These are phyloP conservation scores for Notholithocarpus densiflorus DNA, from an alignment of 306 rosid species.

Conservation along the genomic window DNA sequence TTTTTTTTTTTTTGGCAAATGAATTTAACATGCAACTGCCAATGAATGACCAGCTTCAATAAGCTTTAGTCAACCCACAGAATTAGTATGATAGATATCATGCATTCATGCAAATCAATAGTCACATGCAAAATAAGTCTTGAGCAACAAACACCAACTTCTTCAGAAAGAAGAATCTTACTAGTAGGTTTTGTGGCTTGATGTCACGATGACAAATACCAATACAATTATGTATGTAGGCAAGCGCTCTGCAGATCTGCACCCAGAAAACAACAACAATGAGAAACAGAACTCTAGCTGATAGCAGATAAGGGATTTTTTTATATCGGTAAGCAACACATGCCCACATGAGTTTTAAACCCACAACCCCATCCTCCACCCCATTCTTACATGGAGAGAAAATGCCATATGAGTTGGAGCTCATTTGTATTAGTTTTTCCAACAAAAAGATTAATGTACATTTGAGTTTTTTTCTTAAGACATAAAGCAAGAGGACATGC, in stretches of 20 bases:
- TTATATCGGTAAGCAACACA: too few relatives aligned
- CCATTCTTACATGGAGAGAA: too few relatives aligned
- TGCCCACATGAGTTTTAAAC: too few relatives aligned
- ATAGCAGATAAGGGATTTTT: neutral
- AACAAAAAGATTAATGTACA: too few relatives aligned
- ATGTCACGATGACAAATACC: conserved; percentile 98
- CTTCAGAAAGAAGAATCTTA: conserved; percentile 33
- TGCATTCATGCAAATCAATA: neutral
- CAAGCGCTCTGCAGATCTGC: conserved; percentile 98
- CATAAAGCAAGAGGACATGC: too few relatives aligned
- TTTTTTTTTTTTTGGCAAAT: neutral
- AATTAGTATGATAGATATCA: neutral
- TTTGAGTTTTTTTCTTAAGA: too few relatives aligned
- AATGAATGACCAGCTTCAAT: neutral
- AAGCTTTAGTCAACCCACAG: neutral
- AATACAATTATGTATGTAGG: conserved; percentile 92
- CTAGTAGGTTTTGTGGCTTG: conserved; percentile 97
- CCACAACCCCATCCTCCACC: too few relatives aligned
- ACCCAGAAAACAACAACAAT: conserved; percentile 24
- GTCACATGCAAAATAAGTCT: neutral
- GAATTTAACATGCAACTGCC: neutral
- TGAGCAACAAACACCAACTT: neutral
- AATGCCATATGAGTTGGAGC: too few relatives aligned
- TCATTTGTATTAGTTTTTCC: too few relatives aligned
- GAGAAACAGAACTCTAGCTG: neutral